Percentiles rank a stretch among this genome's conserved stretches.
Conservation (phyloP, 2,329 filamentous ascomycete genomes). For the Xylariaceae sp. region DNA sequence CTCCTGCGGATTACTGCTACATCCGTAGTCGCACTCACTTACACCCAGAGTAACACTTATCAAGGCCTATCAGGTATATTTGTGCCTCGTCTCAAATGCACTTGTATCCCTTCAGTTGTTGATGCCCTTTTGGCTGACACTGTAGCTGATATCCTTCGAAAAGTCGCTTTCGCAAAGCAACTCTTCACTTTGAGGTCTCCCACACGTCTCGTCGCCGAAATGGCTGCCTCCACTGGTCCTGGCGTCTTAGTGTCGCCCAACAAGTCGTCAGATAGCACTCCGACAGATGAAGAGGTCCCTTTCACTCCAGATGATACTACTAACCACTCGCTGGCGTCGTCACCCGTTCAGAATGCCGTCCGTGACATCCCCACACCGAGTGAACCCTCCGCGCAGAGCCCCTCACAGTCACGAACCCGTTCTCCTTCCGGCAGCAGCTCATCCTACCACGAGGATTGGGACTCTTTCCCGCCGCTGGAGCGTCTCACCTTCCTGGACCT, state of each 20-base stretch:
- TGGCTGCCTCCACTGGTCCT: slow-evolving; percentile 37
- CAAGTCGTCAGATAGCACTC: slow-evolving; percentile 37
- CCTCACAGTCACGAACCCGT: slow-evolving; percentile 64
- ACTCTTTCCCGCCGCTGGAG: slow-evolving; percentile 80
- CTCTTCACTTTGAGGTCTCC: slow-evolving; percentile 31
- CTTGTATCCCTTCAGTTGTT: background rate
- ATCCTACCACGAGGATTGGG: slow-evolving; percentile 87
- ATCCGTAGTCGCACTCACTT: background rate
- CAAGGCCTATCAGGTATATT: background rate
- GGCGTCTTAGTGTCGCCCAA: slow-evolving; percentile 33
- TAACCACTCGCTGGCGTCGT: slow-evolving; percentile 39
- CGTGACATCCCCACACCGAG: slow-evolving; percentile 49
- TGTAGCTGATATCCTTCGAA: slow-evolving; percentile 37
- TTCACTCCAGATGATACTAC: slow-evolving; percentile 40
- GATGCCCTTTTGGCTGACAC: slow-evolving; percentile 36
- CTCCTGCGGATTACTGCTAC: background rate
- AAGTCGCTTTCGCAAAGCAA: slow-evolving; percentile 36
- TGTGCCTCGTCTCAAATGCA: background rate
- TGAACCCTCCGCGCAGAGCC: slow-evolving; percentile 43
- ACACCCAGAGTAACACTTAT: background rate
- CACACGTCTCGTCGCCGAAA: slow-evolving; percentile 37
- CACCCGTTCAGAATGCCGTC: slow-evolving; percentile 40
- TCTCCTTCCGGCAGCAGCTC: slow-evolving; percentile 81
- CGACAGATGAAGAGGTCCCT: slow-evolving; percentile 41
- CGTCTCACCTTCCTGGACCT: slow-evolving; percentile 88